Evolutionary conservation across 2,329 filamentous ascomycete genomes (phyloP), one percentile per base, ranked within the genome.

Genomic region (Xenoacremonium recifei): DNA sequence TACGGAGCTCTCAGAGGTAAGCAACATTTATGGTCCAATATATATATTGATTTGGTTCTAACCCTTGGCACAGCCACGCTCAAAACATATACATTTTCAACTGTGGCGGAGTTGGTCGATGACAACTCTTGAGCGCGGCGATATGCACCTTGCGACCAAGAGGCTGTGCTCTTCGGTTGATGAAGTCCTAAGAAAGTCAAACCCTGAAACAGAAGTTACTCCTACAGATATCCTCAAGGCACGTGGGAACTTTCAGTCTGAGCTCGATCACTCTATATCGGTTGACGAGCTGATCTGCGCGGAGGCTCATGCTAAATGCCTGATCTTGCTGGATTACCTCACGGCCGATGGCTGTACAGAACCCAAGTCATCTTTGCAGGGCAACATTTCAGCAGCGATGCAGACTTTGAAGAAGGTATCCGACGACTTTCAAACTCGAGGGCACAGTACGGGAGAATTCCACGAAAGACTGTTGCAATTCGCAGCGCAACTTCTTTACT

Each of bases 381-480:
- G 80, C 40, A 75, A 79, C 51, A 76, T 85, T 23, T 64, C 68
- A 6, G 66, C 73, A n/a, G 73, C 71, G 25, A 72, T 76, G 51
- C 57, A 56, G 6, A 61, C 58, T 42, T 67, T 73, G 39, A 67
- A 61, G 23, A 53, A 50, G 9, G 71, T 67, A 43, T 76, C 72
- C 7, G 51, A 57, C 2, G 71, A 72, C 4, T 62, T 81, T 4
- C 54, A 59, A 5, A 58, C 66, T 3, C 69, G 67, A 23, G 57
- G 62, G 6, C 51, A 63, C 5, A 56, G 53, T 5, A 35, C 48
- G 0, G 63, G 65, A 6, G 48, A 65, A 0, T 56, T 67, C 3
- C 75, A 80, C 27, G 87, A 95, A 61, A 67, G 77, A 1, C 66
- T 89, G 0, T 76, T 91, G 13, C 88, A 95, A 66, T 75, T 75